phyloP scores from a whole-genome alignment of 768 basidiomycete genomes.

The Astraeus odoratus region DNA sequence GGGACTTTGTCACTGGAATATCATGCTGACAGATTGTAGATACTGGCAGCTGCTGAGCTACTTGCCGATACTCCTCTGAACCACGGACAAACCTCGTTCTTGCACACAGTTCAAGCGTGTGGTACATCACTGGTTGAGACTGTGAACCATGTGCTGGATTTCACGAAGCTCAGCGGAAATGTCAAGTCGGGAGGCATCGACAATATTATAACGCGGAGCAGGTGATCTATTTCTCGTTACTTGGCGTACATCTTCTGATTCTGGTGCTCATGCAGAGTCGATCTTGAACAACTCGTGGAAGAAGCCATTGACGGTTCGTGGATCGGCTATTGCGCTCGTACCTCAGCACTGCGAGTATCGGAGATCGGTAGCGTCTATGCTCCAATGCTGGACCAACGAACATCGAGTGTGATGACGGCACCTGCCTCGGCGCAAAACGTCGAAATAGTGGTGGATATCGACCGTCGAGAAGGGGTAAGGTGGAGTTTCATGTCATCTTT shows the following conservation, averaged over 20 bases:
- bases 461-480: constrained; percentile 54
- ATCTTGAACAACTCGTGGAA: constrained; percentile 77
- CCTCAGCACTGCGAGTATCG: constrained; percentile 59
- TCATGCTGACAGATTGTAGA: constrained; percentile 34
- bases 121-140: constrained; percentile 95
- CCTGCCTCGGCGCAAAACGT: constrained; percentile 42
- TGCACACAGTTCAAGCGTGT: constrained; percentile 91
- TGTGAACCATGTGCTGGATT: constrained; percentile 94
- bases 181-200: constrained; percentile 72
- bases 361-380: constrained; percentile 92
- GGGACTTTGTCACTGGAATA: neutral
- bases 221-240: constrained; percentile 34
- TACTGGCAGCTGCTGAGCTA: constrained; percentile 89
- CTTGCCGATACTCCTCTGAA: constrained; percentile 77
- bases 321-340: constrained; percentile 85
- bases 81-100: constrained; percentile 76
- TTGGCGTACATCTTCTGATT: neutral
- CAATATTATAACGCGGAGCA: constrained; percentile 62
- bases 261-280: constrained; percentile 39
- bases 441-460: constrained; percentile 87
- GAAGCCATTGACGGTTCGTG: constrained; percentile 91
- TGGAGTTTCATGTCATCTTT: neutral
- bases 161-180: constrained; percentile 89
- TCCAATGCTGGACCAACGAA: constrained; percentile 47
- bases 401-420: constrained; percentile 33